phyloP scores from a whole-genome alignment of 495 filamentous ascomycete species.

The Tuber magnatum region DNA sequence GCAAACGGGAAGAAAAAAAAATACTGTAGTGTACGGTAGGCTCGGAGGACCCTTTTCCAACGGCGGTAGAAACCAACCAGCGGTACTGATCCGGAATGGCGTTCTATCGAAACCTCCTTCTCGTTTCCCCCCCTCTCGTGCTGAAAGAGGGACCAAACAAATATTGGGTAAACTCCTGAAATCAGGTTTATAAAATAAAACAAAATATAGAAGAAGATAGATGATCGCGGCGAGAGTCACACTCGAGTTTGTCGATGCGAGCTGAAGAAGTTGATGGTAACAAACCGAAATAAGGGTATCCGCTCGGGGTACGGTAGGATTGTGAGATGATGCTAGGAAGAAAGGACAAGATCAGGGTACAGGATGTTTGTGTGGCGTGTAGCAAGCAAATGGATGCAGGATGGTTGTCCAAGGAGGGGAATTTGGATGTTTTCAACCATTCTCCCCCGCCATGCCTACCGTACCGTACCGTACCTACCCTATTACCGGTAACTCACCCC shows the following conservation, averaged over 20 bases:
- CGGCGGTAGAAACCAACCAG: not conserved
- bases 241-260: not conserved
- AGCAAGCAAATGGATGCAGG: not conserved
- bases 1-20: not conserved
- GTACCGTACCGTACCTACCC: not conserved
- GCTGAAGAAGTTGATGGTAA: not conserved
- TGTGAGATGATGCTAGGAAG: not conserved
- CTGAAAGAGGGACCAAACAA: not conserved
- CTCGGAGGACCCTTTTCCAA: not conserved
- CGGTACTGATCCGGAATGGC: not conserved
- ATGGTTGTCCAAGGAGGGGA: constrained; percentile 19
- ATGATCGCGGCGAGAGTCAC: not conserved
- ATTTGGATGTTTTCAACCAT: constrained; percentile 25
- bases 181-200: not conserved
- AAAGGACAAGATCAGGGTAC: not conserved
- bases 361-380: not conserved
- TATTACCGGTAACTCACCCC: not conserved
- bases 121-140: not conserved
- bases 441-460: constrained; percentile 9
- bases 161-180: not conserved
- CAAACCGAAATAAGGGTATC: not conserved
- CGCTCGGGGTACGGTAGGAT: not conserved
- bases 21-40: not conserved
- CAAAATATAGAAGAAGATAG: not conserved
- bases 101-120: not conserved